Percentiles rank a stretch among this genome's conserved stretches.
phyloP scores from a whole-genome alignment of 768 basidiomycete genomes.

The Leccinellum rugosiceps region DNA sequence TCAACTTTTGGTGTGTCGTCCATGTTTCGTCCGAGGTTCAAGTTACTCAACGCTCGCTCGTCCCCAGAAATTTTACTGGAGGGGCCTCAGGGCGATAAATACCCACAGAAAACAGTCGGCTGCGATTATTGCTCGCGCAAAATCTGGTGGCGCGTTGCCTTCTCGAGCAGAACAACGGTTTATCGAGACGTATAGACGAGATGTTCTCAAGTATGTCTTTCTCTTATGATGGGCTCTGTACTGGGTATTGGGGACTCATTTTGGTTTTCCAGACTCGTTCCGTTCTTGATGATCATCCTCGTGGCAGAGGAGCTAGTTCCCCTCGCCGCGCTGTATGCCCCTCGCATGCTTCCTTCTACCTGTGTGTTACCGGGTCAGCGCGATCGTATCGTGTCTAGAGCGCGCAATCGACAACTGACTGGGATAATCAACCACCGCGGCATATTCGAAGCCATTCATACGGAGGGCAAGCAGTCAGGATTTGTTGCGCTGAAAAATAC shows the following conservation, averaged over 20 bases:
- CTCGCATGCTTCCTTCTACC: constrained; percentile 81
- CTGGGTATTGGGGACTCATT: constrained; percentile 3
- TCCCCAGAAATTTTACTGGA: constrained; percentile 77
- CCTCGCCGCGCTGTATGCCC: constrained; percentile 81
- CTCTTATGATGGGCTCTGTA: not conserved
- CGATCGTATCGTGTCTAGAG: constrained; percentile 56
- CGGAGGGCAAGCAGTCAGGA: constrained; percentile 34
- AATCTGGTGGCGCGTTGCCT: constrained; percentile 56
- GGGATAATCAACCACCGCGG: constrained; percentile 36
- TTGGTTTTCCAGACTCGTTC: constrained; percentile 50
- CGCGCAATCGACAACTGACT: constrained; percentile 44
- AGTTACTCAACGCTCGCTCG: not conserved
- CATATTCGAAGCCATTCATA: constrained; percentile 34
- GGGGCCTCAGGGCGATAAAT: constrained; percentile 71
- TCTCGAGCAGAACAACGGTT: constrained; percentile 70
- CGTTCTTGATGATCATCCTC: constrained; percentile 72
- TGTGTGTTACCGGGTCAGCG: constrained; percentile 81
- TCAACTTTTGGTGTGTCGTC: constrained; percentile 41
- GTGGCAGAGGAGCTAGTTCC: constrained; percentile 81
- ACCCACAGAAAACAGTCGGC: constrained; percentile 53
- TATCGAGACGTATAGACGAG: constrained; percentile 61
- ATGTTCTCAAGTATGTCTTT: constrained; percentile 61
- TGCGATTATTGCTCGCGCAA: constrained; percentile 53
- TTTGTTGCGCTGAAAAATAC: constrained; percentile 14
- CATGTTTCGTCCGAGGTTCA: not conserved